Conservation (phyloP, 371 early-diverging fungal species). For the Dinochytrium kinnereticum region DNA sequence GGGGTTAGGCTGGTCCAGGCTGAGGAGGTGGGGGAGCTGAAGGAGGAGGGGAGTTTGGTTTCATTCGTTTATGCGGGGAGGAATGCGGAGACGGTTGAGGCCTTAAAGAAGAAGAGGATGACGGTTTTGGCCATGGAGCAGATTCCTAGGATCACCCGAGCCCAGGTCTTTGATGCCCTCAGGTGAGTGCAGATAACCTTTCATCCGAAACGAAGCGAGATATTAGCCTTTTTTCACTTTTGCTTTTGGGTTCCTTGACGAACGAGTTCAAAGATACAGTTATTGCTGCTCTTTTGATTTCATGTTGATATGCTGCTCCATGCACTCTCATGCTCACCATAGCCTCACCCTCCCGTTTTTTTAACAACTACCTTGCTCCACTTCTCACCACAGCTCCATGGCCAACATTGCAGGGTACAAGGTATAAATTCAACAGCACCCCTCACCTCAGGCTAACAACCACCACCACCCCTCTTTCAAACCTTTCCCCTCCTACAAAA, state of each 20-base stretch:
- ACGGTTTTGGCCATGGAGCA: conserved; percentile 34
- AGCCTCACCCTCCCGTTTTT: no score
- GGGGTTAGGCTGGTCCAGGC: background rate
- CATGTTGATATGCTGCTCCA: background rate
- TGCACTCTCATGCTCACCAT: no score
- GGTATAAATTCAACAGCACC: no score
- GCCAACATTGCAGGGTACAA: conserved; percentile 45
- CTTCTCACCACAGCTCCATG: conserved; percentile 33
- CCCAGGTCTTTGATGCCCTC: conserved; percentile 42
- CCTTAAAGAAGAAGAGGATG: conserved; percentile 6
- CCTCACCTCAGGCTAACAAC: no score
- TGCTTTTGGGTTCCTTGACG: no score
- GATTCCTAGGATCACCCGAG: conserved; percentile 38
- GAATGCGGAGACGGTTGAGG: conserved; percentile 25
- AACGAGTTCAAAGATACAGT: no score
- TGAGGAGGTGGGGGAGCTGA: conserved; percentile 19
- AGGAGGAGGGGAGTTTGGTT: conserved; percentile 25
- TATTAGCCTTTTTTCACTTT: background rate
- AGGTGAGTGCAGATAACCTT: conserved; percentile 5
- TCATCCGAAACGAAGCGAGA: no score
- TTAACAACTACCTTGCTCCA: no score
- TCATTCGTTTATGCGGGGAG: conserved; percentile 29
- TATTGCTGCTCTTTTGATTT: background rate
- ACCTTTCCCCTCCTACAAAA: no score
- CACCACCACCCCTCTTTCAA: no score